Evolutionary conservation across 371 early-diverging fungal species (phyloP).

Genomic region (Rhizopus sp.): DNA sequence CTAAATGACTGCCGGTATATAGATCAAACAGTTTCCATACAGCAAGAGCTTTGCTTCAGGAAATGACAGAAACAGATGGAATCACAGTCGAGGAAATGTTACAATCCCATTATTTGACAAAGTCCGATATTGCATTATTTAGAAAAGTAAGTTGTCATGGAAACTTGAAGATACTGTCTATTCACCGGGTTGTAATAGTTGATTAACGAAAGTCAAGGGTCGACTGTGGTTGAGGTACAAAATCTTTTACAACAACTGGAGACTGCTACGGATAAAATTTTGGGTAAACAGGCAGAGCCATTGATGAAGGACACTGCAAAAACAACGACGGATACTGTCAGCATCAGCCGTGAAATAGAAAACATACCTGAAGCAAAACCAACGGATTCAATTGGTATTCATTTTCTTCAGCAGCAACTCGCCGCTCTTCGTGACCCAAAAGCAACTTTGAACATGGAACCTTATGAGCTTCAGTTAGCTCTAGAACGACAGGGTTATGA

Average conservation of each 20-base stretch:
- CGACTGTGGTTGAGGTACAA: constrained; percentile 21
- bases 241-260: constrained; percentile 34
- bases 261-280: constrained; percentile 25
- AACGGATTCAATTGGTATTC: constrained; percentile 72
- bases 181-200: constrained; percentile 18
- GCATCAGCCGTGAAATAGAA: constrained; percentile 8
- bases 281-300: constrained; percentile 25
- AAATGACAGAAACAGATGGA: constrained; percentile 58
- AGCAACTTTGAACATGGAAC: constrained; percentile 49
- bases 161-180: background rate
- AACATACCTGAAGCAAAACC: constrained; percentile 41
- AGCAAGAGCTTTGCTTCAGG: constrained; percentile 63
- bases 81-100: constrained; percentile 45
- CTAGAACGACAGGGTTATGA: constrained; percentile 85
- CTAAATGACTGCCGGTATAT: constrained; percentile 1
- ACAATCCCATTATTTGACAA: constrained; percentile 42
- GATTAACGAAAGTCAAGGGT: constrained; percentile 29
- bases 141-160: constrained; percentile 31
- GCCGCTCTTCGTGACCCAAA: constrained; percentile 50
- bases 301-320: constrained; percentile 16
- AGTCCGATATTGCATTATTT: constrained; percentile 46
- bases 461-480: constrained; percentile 78
- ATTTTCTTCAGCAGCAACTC: constrained; percentile 75
- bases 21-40: constrained; percentile 57
- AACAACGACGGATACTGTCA: background rate